Base-by-base conservation (phyloP, 1,139 yeast species). In the Zygosaccharomyces pseudobailii region DNA sequence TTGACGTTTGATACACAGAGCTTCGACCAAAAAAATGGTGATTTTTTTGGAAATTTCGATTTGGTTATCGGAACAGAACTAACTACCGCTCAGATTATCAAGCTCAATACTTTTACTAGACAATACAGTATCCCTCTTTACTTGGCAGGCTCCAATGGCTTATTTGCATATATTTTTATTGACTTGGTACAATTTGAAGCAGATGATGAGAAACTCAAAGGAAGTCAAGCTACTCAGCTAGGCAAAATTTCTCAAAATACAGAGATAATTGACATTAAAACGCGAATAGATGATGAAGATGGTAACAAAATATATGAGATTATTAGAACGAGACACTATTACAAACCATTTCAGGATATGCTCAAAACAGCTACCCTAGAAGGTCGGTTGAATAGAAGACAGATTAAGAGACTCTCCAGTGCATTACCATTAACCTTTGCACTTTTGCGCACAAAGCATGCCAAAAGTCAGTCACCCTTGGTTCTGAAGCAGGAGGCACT, bases 111-210 rank as follows among this genome's bases (percentile, higher is more conserved):
- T 0, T 65, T 74, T 23, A 75, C 90, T 3, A 75, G 97, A 55
- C 48, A 61, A 2, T 69, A 74, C 24, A 71, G 71, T 28, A 76
- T 82, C 30, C 87, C 95, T 2, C 71, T 92, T 36, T 88, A 87
- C 63, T 75, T 79, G 4, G 70, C 87, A 0, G 85, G 84, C 0
- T 63, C 81, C 6, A 86, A 84, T 63, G 98, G 98, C 0, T 70
- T 89, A 64, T 88, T 78, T 63, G 97, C 96, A 1, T 87, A 80
- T 61, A 76, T 87, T 2, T 81, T 90, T 59, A 82, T 82, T 3
- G 98, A 94, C 65, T 72, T 92, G 51, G 78, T 88, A 19, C 66
- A 73, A 46, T 90, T 87, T 65, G 71, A 72, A 9, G 60, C 73
- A 5, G 56, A 56, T 4, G 71, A 74, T 55, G 81, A 87, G 42